Evolutionary conservation across 2,329 filamentous ascomycete genomes (phyloP), one percentile per base, ranked within the genome.

Genomic region (Penicillium aurantiogriseum): DNA sequence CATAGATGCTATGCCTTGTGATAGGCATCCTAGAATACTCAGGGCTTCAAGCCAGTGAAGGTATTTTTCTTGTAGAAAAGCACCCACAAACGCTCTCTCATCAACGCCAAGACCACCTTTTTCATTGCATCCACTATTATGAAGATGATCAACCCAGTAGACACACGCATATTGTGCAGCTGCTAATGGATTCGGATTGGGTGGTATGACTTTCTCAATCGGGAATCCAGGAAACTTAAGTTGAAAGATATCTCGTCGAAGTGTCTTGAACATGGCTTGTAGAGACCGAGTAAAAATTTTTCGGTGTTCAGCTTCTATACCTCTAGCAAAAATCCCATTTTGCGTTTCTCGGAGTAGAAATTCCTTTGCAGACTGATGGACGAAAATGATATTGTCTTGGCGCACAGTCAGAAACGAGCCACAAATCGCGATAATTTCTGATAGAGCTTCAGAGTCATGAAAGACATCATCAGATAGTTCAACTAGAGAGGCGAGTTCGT

Each of bases 211-310:
- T 5, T 25, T 25, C 23, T 25, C 5, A 25, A 25, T 25, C 23
- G 23, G 23, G 23, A 4, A 25, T 25, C 23, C 5, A 25, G 23
- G 23, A 25, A 25, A 25, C 5, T 25, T 25, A 25, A 25, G 3
- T 25, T 25, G 5, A 25, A 25, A 25, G 23, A 25, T 25, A 4
- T 25, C 23, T 3, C 70, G 69, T n/a, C 50, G 49, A 1, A 80
- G 65, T 0, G 52, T 67, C 9, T 53, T 40, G 0, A 51, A 66
- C 19, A 79, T 62, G 3, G 60, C 49, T 21, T 71, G 5, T 1
- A 80, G 51, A 6, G 76, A 80, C n/a, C 60, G 64, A 2, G 51
- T 65, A 44, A 76, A 71, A 9, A 80, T 69, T 0, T 0, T 5
- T 15, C 64, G 40, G 51, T 79, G 74, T 36, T 6, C 27, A 36